Evolutionary conservation across 1,284 basidiomycete species (phyloP).

Genomic region (Cryptococcus maquisensis): DNA sequence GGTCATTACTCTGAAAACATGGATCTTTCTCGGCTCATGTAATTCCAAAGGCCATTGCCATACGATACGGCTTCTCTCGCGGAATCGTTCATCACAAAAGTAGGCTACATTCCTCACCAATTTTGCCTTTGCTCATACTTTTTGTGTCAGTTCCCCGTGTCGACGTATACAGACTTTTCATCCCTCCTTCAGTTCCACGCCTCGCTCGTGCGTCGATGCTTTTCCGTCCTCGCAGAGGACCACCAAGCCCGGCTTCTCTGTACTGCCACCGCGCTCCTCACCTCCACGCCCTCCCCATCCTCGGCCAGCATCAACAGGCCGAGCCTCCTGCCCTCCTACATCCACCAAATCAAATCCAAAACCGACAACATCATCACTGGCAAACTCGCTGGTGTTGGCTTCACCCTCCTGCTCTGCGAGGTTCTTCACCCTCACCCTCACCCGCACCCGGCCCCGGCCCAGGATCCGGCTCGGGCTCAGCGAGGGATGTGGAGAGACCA

Average conservation of each 20-base stretch:
- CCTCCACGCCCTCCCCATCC: background rate
- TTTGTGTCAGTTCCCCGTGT: background rate
- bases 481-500: background rate
- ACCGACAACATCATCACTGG: background rate
- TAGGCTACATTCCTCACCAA: background rate
- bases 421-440: background rate
- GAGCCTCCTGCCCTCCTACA: background rate
- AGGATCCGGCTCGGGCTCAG: too few species aligned
- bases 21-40: background rate
- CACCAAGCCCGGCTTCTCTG: background rate
- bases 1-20: background rate
- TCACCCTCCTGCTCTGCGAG: constrained; percentile 3
- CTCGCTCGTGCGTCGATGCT: background rate
- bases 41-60: background rate
- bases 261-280: background rate
- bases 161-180: background rate
- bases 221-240: background rate
- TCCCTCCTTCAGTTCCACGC: background rate
- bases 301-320: background rate
- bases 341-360: background rate
- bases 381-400: constrained; percentile 1
- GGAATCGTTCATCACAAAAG: background rate
- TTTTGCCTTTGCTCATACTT: background rate
- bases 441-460: too few species aligned
- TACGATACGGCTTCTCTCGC: background rate